Conservation (phyloP, 495 filamentous ascomycete genomes). For the Tuber brumale region DNA sequence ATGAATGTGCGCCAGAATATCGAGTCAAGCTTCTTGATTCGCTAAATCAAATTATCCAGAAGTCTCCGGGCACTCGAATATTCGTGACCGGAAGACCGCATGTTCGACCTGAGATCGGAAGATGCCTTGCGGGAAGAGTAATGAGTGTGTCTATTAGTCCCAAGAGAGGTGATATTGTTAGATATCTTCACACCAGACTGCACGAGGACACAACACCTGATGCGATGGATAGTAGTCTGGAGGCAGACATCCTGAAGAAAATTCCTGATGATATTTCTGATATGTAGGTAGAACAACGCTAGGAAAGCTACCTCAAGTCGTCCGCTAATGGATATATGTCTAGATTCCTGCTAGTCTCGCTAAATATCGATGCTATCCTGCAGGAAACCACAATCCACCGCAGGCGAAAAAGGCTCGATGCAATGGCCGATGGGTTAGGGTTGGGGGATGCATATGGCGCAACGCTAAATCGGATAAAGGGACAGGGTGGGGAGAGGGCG, state of each 20-base stretch:
- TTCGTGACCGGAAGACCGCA: not conserved
- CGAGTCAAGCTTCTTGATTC: not conserved
- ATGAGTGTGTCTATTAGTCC: not conserved
- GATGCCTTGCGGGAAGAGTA: not conserved
- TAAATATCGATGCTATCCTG: not conserved
- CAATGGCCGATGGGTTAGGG: not conserved
- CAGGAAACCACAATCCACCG: not conserved
- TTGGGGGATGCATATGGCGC: not conserved
- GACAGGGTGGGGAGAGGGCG: not conserved
- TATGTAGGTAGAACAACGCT: not conserved
- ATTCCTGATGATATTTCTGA: not conserved
- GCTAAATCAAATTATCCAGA: not conserved
- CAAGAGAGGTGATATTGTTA: not conserved
- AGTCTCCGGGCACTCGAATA: not conserved
- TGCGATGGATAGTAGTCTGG: not conserved
- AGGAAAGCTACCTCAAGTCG: not conserved
- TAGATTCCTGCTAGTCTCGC: not conserved
- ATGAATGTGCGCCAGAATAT: not conserved
- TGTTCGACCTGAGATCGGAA: not conserved
- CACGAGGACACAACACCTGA: not conserved
- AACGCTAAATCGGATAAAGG: not conserved
- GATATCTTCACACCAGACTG: not conserved
- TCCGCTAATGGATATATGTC: not conserved
- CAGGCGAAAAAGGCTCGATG: not conserved
- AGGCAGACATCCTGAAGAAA: not conserved